Base-by-base conservation (phyloP, 257 asterid species). In the Plectranthus barbatus region DNA sequence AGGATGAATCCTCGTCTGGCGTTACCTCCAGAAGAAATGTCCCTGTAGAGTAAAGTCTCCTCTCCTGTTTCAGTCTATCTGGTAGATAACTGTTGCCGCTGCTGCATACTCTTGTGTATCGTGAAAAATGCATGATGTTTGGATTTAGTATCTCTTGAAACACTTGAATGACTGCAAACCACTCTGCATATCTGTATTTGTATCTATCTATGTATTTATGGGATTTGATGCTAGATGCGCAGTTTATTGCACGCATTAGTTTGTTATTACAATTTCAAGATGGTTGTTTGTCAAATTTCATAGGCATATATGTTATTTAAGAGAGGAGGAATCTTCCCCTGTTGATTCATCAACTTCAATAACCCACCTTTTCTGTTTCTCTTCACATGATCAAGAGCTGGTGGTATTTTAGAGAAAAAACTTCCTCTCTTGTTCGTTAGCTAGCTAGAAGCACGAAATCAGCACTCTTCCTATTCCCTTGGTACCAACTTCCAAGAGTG, bases 11-110 rank as follows among this genome's bases (percentile, higher is more conserved):
- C 56, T 26, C 56, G 20, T 29, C 83, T 37, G 66, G 67, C n/a
- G 72, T 60, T 49, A 46, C 64, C 60, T 80, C 83, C 51, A 73
- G 73, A 65, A 84, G 73, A 49, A 66, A 67, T 10, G 81, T 83
- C 49, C 88, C 85, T 9, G 56, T 87, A 19, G 88, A 84, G 51
- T 87, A 78, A 67, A 49, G 60, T 5, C 21, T 55, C 21, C 56
- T 23, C 29, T 26, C 26, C 36, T 4, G 5, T 31, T 42, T 3
- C 1, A 13, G 26, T 24, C 52, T 49, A 44, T 26, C 41, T 48
- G 60, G 40, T 49, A 53, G 40, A 47, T n/a, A 53, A 52, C 13
- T 31, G n/a, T n/a, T 42, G 11, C 7, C 14, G 7, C 5, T 50
- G 12, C 24, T 31, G 56, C 59, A 7, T 41, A 57, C 44, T 52